These are phyloP conservation scores for Monilinia fructicola DNA, from an alignment of 2,329 filamentous ascomycete species.

Conservation along the genomic window DNA sequence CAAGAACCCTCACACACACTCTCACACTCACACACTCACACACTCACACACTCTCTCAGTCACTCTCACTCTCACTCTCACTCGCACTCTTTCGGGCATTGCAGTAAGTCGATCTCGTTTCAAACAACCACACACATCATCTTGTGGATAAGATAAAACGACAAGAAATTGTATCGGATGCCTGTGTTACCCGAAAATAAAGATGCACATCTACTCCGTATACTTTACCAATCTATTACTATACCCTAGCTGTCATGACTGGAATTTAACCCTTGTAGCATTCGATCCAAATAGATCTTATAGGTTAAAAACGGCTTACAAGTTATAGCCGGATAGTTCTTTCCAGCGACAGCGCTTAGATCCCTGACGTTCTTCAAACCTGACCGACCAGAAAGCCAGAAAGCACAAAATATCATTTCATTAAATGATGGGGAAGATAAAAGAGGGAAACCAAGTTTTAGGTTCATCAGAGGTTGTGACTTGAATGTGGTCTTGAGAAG, in stretches of 20 bases:
- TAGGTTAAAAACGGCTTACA: constrained; percentile 10
- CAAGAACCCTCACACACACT: not conserved
- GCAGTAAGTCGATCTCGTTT: not conserved
- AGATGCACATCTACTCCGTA: not conserved
- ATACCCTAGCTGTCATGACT: not conserved
- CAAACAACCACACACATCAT: constrained; percentile 1
- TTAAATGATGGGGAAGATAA: not conserved
- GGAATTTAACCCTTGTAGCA: not conserved
- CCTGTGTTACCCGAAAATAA: constrained; percentile 1
- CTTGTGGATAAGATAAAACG: not conserved
- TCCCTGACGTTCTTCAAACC: constrained; percentile 15
- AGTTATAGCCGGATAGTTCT: constrained; percentile 30
- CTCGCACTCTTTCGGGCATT: not conserved
- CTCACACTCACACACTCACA: too few relatives aligned
- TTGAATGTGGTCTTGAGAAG: constrained; percentile 8
- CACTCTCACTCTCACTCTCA: too few relatives aligned
- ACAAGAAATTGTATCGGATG: constrained; percentile 1
- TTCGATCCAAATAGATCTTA: constrained; percentile 6
- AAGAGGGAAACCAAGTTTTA: not conserved
- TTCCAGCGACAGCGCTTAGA: constrained; percentile 35
- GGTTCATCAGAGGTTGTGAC: constrained; percentile 1
- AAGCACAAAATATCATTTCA: not conserved
- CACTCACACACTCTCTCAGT: too few relatives aligned
- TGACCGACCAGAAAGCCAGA: not conserved
- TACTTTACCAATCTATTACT: not conserved